Evolutionary conservation across 164 flowering plant genomes (phyloP).

Genomic region (Chimonanthus salicifolius): DNA sequence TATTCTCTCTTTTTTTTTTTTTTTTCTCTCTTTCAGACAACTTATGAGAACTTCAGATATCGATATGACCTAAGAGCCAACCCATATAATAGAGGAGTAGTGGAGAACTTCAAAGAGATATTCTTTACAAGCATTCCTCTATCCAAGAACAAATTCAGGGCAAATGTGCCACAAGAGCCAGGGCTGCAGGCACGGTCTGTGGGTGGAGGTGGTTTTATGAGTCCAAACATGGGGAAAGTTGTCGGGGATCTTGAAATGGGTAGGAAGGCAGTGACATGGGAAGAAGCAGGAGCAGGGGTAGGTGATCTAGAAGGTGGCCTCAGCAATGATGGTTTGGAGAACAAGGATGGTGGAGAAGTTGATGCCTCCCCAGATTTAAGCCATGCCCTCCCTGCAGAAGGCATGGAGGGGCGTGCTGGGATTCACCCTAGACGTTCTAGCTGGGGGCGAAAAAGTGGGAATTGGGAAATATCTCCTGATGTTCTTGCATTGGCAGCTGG

Average conservation of each 20-base stretch:
- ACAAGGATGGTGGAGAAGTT: conserved; percentile 46
- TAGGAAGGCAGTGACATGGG: conserved; percentile 64
- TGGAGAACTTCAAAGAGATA: conserved; percentile 48
- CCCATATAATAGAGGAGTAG: conserved; percentile 54
- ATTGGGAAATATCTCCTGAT: conserved; percentile 94
- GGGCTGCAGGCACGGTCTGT: conserved; percentile 33
- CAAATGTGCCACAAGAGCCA: conserved; percentile 39
- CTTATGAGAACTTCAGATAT: conserved; percentile 65
- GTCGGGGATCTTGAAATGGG: conserved; percentile 80
- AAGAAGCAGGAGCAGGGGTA: conserved; percentile 35
- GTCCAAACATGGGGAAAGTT: conserved; percentile 61
- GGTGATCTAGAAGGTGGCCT: conserved; percentile 48
- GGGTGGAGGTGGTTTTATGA: conserved; percentile 48
- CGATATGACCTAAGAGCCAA: conserved; percentile 56
- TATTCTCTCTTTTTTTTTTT: conserved; percentile 1
- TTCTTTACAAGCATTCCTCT: conserved; percentile 47
- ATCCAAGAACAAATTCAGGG: conserved; percentile 67
- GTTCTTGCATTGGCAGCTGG: conserved; percentile 75
- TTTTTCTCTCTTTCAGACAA: conserved; percentile 50
- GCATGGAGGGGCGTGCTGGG: conserved; percentile 44
- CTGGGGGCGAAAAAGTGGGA: conserved; percentile 90
- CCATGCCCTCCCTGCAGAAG: conserved; percentile 42
- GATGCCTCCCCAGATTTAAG: conserved; percentile 56
- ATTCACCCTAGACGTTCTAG: conserved; percentile 73
- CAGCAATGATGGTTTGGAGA: conserved; percentile 35